Conservation (phyloP, 805 yeast species). For the Starmerella vitae region DNA sequence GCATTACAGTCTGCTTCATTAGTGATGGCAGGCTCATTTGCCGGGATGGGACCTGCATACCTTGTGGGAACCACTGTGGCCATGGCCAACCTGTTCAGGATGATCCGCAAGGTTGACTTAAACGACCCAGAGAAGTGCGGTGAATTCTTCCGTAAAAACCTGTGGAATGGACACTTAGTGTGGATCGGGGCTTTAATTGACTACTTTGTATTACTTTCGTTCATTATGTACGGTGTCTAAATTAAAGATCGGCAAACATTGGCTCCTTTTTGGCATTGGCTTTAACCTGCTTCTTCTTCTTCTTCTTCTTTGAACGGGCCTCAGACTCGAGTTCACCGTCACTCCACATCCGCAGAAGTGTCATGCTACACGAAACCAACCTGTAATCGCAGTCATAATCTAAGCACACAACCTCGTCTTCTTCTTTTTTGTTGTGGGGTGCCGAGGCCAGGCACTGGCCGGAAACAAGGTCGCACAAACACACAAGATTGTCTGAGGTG, state of each 20-base stretch:
- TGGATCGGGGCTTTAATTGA: slow-evolving; percentile 28
- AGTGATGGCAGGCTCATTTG: slow-evolving; percentile 54
- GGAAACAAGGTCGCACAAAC: slow-evolving; percentile 48
- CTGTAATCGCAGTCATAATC: slow-evolving; percentile 76
- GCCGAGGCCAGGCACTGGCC: slow-evolving; percentile 56
- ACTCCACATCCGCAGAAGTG: slow-evolving; percentile 64
- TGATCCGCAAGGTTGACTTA: slow-evolving; percentile 63
- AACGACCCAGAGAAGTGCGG: slow-evolving; percentile 75
- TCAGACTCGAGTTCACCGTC: slow-evolving; percentile 14
- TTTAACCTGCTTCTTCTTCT: slow-evolving; percentile 7
- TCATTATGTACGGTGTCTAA: not conserved
- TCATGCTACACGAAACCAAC: slow-evolving; percentile 73
- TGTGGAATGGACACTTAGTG: slow-evolving; percentile 40
- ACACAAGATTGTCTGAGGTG: slow-evolving; percentile 59
- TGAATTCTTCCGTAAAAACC: slow-evolving; percentile 63
- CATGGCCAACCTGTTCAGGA: slow-evolving; percentile 49
- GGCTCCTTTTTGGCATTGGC: not conserved
- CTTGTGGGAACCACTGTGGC: slow-evolving; percentile 50
- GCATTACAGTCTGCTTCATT: slow-evolving; percentile 53
- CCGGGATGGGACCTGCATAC: slow-evolving; percentile 82
- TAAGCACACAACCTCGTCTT: slow-evolving; percentile 62
- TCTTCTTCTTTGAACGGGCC: slow-evolving; percentile 4
- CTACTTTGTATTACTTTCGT: slow-evolving; percentile 23
- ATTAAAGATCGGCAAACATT: not conserved
- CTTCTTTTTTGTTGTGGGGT: slow-evolving; percentile 37